Evolutionary conservation across 768 basidiomycete species (phyloP), one percentile per base, ranked within the genome.

Genomic region (Pisolithus tinctorius): DNA sequence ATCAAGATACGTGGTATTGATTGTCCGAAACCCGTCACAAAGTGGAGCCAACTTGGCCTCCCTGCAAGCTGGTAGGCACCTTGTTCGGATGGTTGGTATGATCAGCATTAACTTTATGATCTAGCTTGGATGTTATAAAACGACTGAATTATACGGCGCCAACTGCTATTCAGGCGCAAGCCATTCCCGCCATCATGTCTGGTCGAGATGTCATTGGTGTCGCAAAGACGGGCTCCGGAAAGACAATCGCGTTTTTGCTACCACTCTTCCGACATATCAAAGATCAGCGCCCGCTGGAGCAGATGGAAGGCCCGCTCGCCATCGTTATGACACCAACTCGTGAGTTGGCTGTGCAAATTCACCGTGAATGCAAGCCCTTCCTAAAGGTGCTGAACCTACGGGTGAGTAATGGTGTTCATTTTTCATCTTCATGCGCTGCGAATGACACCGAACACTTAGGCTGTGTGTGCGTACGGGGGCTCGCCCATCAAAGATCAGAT

Each of bases 1-100:
- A 98, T 99, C 72, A 99, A 98, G 71, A 96, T 98, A 55, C 85
- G 95, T 56, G 96, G 96, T n/a, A 73, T 93, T 11, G 94, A 98
- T 47, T 97, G 93, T 60, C 96, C 96, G 26, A 78, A 84, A 51
- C 96, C 96, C 4, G 92, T 97, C 26, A 91, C 88, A 46, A 97
- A 97, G 67, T 99, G 96, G 96, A 94, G 93, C 67, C 93, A 97
- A 64, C 97, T 89, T 59, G 96, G 96, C 48, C 73, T 99, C 49
- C 96, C 96, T 25, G 85, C 92, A 4, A 86, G 78, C 58, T 95
- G 92, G 93, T 96, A 58, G 34, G 88, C 72, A 17, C 47, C 48
- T 54, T 37, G 17, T 45, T 34, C 52, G 10, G 29, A 8, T 34
- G 40, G 29, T 39, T 34, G 51, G 20, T 46, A 63, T 20, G 58